Percentiles rank a stretch among this genome's conserved stretches.
These are phyloP conservation scores for Ophiostoma piceae DNA, from an alignment of 2,329 filamentous ascomycete genomes.

Conservation along the genomic window DNA sequence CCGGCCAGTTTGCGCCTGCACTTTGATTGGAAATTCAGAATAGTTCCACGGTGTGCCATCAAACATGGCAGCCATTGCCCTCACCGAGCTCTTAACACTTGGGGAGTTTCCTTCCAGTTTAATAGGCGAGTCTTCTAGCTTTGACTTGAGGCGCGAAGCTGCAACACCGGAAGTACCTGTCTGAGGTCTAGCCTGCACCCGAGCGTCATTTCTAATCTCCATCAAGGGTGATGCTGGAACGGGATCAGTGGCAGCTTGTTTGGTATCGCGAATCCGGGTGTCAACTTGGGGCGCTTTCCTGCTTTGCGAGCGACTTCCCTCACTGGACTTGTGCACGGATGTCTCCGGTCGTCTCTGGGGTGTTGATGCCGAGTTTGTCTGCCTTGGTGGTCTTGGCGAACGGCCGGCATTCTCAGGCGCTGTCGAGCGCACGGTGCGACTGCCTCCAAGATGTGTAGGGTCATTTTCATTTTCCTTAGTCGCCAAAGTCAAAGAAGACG, in stretches of 20 bases:
- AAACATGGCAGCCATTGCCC: conserved; percentile 50
- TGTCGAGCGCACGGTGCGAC: not conserved
- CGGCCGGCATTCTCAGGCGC: not conserved
- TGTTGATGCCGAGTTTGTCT: not conserved
- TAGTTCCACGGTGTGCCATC: conserved; percentile 35
- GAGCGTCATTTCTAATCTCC: conserved; percentile 13
- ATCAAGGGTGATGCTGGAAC: not conserved
- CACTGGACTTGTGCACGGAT: not conserved
- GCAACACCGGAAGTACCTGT: not conserved
- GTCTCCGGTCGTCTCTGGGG: not conserved
- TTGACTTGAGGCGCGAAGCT: not conserved
- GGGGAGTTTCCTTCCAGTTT: conserved; percentile 29
- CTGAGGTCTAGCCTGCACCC: not conserved
- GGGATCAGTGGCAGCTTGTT: not conserved
- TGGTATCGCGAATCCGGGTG: not conserved
- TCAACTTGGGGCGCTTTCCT: not conserved
- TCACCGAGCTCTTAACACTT: conserved; percentile 34
- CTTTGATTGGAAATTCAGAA: not conserved
- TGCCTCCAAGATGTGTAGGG: not conserved
- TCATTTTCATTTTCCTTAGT: not conserved
- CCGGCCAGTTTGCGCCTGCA: not conserved
- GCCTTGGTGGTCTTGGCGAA: not conserved
- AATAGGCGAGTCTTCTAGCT: not conserved
- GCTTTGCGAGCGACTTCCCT: not conserved
- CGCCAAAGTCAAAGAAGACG: not conserved